Conservation (phyloP, 148 eudicot species). For the Persicaria maculosa region DNA sequence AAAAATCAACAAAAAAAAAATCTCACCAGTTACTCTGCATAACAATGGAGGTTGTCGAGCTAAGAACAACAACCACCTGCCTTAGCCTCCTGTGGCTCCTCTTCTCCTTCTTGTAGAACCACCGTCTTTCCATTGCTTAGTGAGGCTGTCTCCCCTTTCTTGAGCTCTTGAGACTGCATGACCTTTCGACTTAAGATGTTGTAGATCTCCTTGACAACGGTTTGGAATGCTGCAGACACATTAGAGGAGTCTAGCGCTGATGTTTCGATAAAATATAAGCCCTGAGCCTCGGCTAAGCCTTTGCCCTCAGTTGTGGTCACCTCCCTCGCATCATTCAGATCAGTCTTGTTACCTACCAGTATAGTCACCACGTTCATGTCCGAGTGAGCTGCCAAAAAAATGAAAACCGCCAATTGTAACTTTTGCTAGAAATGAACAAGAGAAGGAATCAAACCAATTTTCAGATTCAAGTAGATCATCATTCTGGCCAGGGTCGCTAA, state of each 20-base stretch:
- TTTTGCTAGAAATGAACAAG: neutral
- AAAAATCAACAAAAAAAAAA: neutral
- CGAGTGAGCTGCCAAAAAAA: conserved; percentile 64
- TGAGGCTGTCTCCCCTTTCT: conserved; percentile 52
- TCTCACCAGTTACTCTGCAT: neutral
- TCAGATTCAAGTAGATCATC: neutral
- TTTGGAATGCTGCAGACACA: conserved; percentile 72
- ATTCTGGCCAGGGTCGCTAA: neutral
- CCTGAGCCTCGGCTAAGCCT: conserved; percentile 68
- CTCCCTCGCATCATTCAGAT: conserved; percentile 79
- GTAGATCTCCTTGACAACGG: conserved; percentile 74
- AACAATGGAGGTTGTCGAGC: neutral
- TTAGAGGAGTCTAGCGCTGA: conserved; percentile 92
- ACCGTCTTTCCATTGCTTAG: conserved; percentile 67
- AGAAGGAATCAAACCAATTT: neutral
- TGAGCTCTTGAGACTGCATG: conserved; percentile 72
- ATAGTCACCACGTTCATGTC: conserved; percentile 97
- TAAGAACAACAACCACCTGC: conserved; percentile 13
- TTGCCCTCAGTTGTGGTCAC: conserved; percentile 84
- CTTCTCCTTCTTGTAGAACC: conserved; percentile 44
- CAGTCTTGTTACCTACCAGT: conserved; percentile 87
- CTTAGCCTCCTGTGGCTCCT: conserved; percentile 8
- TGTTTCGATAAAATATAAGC: conserved; percentile 84
- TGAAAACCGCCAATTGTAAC: neutral
- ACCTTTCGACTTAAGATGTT: conserved; percentile 81